Evolutionary conservation across 1,284 basidiomycete genomes (phyloP), one percentile per base, ranked within the genome.

Genomic region (Trichosporon asahii): DNA sequence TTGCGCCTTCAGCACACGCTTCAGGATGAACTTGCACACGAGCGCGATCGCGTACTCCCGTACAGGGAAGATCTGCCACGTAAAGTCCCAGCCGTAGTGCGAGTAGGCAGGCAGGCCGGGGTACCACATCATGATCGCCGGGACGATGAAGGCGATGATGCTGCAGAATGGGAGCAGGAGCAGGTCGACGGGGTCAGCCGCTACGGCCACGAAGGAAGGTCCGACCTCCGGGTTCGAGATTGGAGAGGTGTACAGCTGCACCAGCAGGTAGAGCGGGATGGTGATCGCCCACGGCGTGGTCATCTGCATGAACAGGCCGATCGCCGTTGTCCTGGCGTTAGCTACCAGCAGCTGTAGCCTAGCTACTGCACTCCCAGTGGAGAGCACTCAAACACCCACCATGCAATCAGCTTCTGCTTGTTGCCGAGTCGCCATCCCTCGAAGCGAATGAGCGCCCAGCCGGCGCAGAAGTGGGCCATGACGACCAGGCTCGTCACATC

Each of bases 221-320:
- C 18, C 57, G 57, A 61, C 29, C 27, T 31, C 57, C 18, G 57
- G 57, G 29, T 61, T 31, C 29, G 57, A 21, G 29, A 61, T 61
- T 31, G 57, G 57, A 9, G 57, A 61, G 12, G 57, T 31, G 57
- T 61, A 61, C 29, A 61, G 29, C 15, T 61, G 57, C 5, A 33
- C 15, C 27, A 61, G 29, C 29, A 61, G 29, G 57, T 61, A 61
- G 27, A 31, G 15, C 8, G 57, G 57, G 15, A 61, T n/a, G 3
- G 57, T 31, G 57, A 61, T 31, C 57, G 57, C 29, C 57, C 57
- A 61, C 29, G 57, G 49, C 11, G 27, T 33, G 27, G 18, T 33
- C 49, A 53, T 61, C 57, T 61, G 57, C 57, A 61, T 61, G 57
- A 61, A 11, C 15, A 61, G 57, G 15, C 57, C 57, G 57, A 61